A percentile compares a stretch with the other conserved stretches of the same genome.
Conservation (phyloP, 805 yeast species). For the Scheffersomyces amazonensis region DNA sequence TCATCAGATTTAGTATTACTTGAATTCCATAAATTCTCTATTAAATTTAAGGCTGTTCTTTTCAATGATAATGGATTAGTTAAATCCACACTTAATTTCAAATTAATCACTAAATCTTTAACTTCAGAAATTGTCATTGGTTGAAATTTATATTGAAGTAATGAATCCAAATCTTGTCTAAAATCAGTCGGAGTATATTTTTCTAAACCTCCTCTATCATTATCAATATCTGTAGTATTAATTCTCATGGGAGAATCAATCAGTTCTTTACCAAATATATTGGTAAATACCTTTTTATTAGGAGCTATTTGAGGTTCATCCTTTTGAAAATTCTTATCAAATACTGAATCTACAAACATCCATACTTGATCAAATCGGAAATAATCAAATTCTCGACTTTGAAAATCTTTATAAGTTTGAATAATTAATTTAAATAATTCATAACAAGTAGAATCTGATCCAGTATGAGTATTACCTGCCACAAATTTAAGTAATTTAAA, state of each 20-base stretch:
- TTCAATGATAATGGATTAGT: not conserved
- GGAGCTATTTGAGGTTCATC: not conserved
- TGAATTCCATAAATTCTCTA: not conserved
- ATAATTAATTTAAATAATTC: conserved; percentile 35
- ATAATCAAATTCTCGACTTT: conserved; percentile 29
- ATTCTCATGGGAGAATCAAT: conserved; percentile 36
- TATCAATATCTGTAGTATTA: conserved; percentile 11
- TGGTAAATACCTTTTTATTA: conserved; percentile 4
- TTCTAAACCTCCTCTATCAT: conserved; percentile 2
- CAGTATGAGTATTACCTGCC: conserved; percentile 17
- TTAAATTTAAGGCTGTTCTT: not conserved
- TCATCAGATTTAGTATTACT: conserved; percentile 3
- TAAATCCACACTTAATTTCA: not conserved
- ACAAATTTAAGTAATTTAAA: conserved; percentile 31
- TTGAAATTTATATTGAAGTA: conserved; percentile 10
- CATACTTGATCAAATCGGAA: conserved; percentile 31
- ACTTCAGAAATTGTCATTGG: conserved; percentile 13
- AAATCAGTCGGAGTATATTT: conserved; percentile 17
- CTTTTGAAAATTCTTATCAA: conserved; percentile 15
- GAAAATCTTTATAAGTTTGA: conserved; percentile 31
- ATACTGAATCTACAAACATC: conserved; percentile 28
- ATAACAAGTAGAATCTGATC: conserved; percentile 26
- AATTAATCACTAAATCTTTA: conserved; percentile 9
- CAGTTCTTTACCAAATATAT: conserved; percentile 19
- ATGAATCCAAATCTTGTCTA: conserved; percentile 21